Evolutionary conservation across 2,329 filamentous ascomycete species (phyloP).

Genomic region (Pseudocercospora pini-densiflorae): DNA sequence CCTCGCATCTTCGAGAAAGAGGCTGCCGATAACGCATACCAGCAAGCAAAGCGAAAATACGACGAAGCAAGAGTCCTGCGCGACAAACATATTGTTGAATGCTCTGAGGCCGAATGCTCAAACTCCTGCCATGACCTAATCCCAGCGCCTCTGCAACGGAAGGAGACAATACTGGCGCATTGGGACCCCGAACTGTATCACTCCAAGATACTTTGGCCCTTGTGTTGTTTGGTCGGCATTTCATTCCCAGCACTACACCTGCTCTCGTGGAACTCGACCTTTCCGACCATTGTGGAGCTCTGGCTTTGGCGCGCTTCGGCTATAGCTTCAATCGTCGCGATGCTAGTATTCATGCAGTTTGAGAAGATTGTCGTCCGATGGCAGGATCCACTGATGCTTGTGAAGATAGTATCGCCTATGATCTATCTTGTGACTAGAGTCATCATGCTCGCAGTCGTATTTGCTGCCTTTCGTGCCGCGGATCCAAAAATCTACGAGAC

Average conservation of each 20-base stretch:
- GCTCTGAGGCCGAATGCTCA: conserved; percentile 4
- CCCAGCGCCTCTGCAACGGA: conserved; percentile 5
- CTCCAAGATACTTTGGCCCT: conserved; percentile 31
- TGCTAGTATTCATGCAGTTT: conserved; percentile 33
- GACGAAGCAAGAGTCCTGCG: not conserved
- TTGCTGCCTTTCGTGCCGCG: conserved; percentile 21
- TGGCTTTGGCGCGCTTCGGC: conserved; percentile 40
- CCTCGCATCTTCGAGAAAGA: conserved; percentile 40
- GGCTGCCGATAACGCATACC: conserved; percentile 2
- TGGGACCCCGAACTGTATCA: conserved; percentile 36
- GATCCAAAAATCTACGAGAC: conserved; percentile 19
- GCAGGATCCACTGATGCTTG: conserved; percentile 21
- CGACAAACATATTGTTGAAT: conserved; percentile 4
- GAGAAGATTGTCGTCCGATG: conserved; percentile 24
- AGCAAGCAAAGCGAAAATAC: conserved; percentile 11
- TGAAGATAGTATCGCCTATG: conserved; percentile 23
- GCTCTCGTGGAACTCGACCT: conserved; percentile 39
- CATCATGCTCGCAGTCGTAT: conserved; percentile 15
- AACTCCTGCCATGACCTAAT: conserved; percentile 5
- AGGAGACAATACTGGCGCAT: conserved; percentile 28
- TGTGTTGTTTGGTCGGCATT: conserved; percentile 24
- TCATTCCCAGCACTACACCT: conserved; percentile 41
- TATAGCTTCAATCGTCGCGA: conserved; percentile 35
- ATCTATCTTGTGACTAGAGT: conserved; percentile 17
- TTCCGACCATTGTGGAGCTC: conserved; percentile 37